Percentiles rank a stretch among this genome's conserved stretches.
These are phyloP conservation scores for Vicia villosa DNA, from an alignment of 306 rosid genomes.

Conservation along the genomic window DNA sequence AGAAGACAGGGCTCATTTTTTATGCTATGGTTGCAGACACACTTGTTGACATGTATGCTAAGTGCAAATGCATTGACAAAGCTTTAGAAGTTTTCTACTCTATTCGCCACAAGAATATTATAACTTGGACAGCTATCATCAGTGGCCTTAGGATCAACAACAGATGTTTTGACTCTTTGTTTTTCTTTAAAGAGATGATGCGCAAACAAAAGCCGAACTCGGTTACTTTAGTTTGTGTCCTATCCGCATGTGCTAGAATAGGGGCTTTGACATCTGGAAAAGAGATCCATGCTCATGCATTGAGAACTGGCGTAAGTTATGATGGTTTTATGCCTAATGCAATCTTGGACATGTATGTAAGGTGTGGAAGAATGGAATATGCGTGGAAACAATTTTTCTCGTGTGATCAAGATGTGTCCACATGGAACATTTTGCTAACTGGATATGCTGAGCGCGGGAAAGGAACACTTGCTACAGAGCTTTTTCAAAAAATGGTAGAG, in stretches of 20 bases:
- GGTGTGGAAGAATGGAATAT: conserved; percentile 79
- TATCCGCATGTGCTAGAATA: conserved; percentile 80
- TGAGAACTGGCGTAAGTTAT: conserved; percentile 70
- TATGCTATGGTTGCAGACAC: conserved; percentile 67
- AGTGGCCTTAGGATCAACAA: conserved; percentile 78
- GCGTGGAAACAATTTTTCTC: conserved; percentile 76
- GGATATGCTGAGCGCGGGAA: conserved; percentile 75
- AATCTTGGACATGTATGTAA: conserved; percentile 82
- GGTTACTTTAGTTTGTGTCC: conserved; percentile 60
- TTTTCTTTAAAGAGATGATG: conserved; percentile 70
- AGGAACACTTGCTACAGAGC: conserved; percentile 61
- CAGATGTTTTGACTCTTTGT: conserved; percentile 74
- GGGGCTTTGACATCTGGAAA: conserved; percentile 83
- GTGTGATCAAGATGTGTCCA: conserved; percentile 54
- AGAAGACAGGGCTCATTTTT: conserved; percentile 65
- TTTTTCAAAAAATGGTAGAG: conserved; percentile 66
- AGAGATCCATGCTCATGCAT: conserved; percentile 91
- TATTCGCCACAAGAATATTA: conserved; percentile 58
- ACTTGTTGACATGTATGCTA: conserved; percentile 81
- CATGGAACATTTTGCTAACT: conserved; percentile 86
- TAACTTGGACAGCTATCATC: conserved; percentile 89
- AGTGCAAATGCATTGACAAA: conserved; percentile 72
- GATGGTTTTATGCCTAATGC: conserved; percentile 85
- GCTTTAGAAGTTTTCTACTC: conserved; percentile 80
- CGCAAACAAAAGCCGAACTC: conserved; percentile 65